Conservation (phyloP, 1,284 basidiomycete species). For the Cutaneotrichosporon daszewskae region DNA sequence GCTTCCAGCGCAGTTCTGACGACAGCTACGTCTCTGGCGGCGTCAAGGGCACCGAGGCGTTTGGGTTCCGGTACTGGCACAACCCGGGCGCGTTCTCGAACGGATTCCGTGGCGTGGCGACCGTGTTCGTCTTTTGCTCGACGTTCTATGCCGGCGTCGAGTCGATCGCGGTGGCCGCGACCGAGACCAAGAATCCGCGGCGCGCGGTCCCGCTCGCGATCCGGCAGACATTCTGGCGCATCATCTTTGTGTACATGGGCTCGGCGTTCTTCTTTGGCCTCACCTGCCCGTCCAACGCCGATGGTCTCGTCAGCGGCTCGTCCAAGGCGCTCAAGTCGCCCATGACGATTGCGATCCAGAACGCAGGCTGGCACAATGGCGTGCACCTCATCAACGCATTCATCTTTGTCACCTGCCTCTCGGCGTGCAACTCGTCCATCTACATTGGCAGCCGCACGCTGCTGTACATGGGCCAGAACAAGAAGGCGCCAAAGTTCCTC, state of each 20-base stretch:
- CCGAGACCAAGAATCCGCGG: constrained; percentile 58
- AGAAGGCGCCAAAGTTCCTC: constrained; percentile 42
- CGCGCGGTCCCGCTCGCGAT: constrained; percentile 72
- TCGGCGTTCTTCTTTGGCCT: constrained; percentile 62
- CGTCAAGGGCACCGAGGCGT: constrained; percentile 41
- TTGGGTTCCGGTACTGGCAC: constrained; percentile 51
- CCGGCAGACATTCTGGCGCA: constrained; percentile 67
- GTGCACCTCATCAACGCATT: constrained; percentile 65
- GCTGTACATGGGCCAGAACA: constrained; percentile 38
- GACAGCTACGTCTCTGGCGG: constrained; percentile 51
- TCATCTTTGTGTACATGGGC: constrained; percentile 65
- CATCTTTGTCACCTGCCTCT: constrained; percentile 52
- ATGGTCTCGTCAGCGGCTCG: constrained; percentile 55
- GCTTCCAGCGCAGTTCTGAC: too few species aligned
- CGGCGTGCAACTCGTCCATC: constrained; percentile 43
- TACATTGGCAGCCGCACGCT: constrained; percentile 36
- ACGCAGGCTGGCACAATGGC: constrained; percentile 61
- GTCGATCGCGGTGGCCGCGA: constrained; percentile 48
- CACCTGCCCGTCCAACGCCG: constrained; percentile 64
- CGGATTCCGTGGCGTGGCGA: constrained; percentile 19
- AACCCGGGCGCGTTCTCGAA: constrained; percentile 49
- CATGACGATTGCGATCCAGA: constrained; percentile 66
- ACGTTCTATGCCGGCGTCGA: constrained; percentile 32
- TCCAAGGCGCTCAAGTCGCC: constrained; percentile 62
- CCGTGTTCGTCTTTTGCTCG: constrained; percentile 19